Conservation (phyloP, 2,329 filamentous ascomycete genomes). For the Penicillium corylophilum region DNA sequence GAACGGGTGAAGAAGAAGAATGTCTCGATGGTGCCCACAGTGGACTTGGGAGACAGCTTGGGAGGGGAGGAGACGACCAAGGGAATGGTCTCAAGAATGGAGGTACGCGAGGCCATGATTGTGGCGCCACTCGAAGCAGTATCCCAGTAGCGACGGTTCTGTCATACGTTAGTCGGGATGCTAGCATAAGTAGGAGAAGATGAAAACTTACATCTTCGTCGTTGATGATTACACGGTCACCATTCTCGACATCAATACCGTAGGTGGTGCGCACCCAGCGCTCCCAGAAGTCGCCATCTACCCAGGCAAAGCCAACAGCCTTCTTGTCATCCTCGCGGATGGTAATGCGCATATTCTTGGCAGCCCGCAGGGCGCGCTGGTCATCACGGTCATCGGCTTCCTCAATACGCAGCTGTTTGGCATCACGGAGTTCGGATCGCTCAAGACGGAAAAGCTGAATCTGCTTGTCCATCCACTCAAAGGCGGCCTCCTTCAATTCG, state of each 20-base stretch:
- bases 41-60: slow-evolving; percentile 51
- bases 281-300: slow-evolving; percentile 96
- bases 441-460: slow-evolving; percentile 88
- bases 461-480: slow-evolving; percentile 98
- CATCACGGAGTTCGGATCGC: slow-evolving; percentile 86
- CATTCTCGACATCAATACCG: slow-evolving; percentile 79
- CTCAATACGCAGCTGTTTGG: slow-evolving; percentile 92
- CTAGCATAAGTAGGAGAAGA: background rate
- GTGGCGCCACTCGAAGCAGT: slow-evolving; percentile 82
- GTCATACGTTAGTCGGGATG: slow-evolving; percentile 22
- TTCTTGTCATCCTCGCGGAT: slow-evolving; percentile 85
- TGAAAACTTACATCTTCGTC: slow-evolving; percentile 82
- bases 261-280: slow-evolving; percentile 95
- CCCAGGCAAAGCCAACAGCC: slow-evolving; percentile 93
- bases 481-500: slow-evolving; percentile 91
- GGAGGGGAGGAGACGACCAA: slow-evolving; percentile 51
- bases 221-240: slow-evolving; percentile 92
- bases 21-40: slow-evolving; percentile 47
- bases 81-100: slow-evolving; percentile 77
- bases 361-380: slow-evolving; percentile 77
- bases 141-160: slow-evolving; percentile 97
- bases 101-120: slow-evolving; percentile 85
- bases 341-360: slow-evolving; percentile 87
- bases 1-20: slow-evolving; percentile 47
- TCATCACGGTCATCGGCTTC: slow-evolving; percentile 93